Base-by-base conservation (phyloP, 805 yeast genomes). In the Brettanomyces anomalus region DNA sequence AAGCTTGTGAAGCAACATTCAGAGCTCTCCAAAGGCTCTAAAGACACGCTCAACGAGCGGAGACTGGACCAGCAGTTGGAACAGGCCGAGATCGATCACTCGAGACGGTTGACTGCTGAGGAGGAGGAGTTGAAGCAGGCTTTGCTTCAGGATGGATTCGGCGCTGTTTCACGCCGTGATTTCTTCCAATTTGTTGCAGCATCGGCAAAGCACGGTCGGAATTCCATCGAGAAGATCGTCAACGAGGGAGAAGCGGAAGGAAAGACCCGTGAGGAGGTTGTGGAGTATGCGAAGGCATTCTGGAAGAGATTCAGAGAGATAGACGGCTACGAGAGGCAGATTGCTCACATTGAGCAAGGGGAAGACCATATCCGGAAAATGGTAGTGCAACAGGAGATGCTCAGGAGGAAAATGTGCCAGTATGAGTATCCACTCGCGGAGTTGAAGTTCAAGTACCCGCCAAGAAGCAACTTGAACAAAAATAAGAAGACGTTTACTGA, bases 111-210 rank as follows among this genome's bases (percentile, higher is more conserved):
- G 46, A 86, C 95, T 0, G 88, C 81, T 35, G 95, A 85, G 46
- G 95, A 86, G 55, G 83, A 77, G 48, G 70, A 63, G 32, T 69
- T 76, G 56, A 82, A 83, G 57, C 72, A 68, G 37, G 73, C 79
- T 35, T 61, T 79, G 41, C 65, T 82, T 42, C 57, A 61, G 13
- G 74, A 80, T 50, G 97, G 97, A 0, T 90, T 74, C 58, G 63
- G 77, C 40, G 77, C 79, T 57, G 89, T 96, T 96, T 77, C 81
- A 43, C 75, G 96, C 59, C 74, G 90, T 44, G 97, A 93, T 53
- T 90, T 90, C 57, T 77, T 79, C 47, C 85, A 84, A 47, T 88
- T 88, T 55, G 78, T 93, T 40, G 76, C 76, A 40, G 66, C 79
- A 35, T 74, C 79, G 57, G 82, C 83, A 10, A 85, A 85, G 58